A percentile compares a stretch with the other conserved stretches of the same genome.
Evolutionary conservation across 2,329 filamentous ascomycete species (phyloP).

Genomic region (Chrysosporium queenslandicum): DNA sequence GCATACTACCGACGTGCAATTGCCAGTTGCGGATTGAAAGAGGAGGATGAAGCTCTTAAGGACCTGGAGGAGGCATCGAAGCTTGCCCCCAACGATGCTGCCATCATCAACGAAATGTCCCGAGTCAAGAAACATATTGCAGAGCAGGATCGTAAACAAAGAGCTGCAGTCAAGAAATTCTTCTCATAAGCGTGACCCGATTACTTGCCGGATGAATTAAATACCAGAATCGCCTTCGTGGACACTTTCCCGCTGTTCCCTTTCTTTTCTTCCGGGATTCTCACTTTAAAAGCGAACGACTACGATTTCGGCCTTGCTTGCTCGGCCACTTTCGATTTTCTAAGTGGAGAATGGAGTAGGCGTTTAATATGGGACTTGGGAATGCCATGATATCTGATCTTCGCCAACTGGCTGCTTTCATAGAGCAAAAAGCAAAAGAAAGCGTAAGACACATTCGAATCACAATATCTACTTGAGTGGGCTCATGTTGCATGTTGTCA

Average conservation of each 20-base stretch:
- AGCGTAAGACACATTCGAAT: not conserved
- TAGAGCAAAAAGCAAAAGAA: not conserved
- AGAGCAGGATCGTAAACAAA: constrained; percentile 73
- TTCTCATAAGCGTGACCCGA: constrained; percentile 41
- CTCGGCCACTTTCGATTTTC: not conserved
- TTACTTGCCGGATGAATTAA: not conserved
- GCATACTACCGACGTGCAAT: constrained; percentile 73
- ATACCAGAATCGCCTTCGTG: not conserved
- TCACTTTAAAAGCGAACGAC: not conserved
- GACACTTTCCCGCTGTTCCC: not conserved
- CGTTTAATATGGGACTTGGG: not conserved
- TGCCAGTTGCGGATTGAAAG: constrained; percentile 65
- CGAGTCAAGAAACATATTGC: constrained; percentile 66
- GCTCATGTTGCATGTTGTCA: not conserved
- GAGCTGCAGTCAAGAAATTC: constrained; percentile 86
- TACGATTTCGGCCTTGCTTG: no score
- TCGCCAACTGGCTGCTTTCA: not conserved
- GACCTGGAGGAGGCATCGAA: constrained; percentile 66
- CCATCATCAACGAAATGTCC: constrained; percentile 63
- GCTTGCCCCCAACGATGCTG: constrained; percentile 64
- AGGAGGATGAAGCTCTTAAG: constrained; percentile 69
- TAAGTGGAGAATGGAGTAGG: constrained; percentile 3
- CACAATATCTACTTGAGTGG: not conserved
- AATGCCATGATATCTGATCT: not conserved
- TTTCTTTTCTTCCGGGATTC: not conserved